These are phyloP conservation scores for Rhodotorula sp. DNA, from an alignment of 1,284 basidiomycete species.

Conservation along the genomic window DNA sequence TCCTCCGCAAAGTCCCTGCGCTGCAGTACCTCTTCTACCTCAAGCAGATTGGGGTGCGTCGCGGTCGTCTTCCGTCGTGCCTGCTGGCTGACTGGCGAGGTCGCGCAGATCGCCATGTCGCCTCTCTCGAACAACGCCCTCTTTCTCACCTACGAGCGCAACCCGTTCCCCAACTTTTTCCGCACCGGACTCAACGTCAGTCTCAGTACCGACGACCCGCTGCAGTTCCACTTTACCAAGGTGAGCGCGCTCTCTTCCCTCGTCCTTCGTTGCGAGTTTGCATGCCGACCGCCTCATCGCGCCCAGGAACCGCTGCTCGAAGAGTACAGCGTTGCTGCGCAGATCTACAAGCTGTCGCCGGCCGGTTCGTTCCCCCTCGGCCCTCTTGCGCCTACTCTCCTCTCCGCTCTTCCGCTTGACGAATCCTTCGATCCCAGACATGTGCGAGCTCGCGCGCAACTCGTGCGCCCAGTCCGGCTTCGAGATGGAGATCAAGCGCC, in stretches of 20 bases:
- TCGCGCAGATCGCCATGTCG: slow-evolving; percentile 82
- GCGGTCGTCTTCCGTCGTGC: not conserved
- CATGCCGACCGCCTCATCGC: slow-evolving; percentile 45
- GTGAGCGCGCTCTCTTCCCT: slow-evolving; percentile 50
- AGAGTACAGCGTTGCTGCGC: slow-evolving; percentile 96
- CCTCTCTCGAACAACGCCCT: slow-evolving; percentile 97
- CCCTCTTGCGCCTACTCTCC: not conserved
- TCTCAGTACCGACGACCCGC: slow-evolving; percentile 90
- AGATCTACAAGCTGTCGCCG: slow-evolving; percentile 62
- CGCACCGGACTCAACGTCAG: slow-evolving; percentile 94
- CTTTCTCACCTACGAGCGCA: slow-evolving; percentile 94
- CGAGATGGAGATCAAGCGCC: slow-evolving; percentile 97
- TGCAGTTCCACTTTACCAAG: slow-evolving; percentile 95
- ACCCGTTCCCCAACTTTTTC: slow-evolving; percentile 96
- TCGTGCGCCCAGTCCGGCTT: slow-evolving; percentile 96
- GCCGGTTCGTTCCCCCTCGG: slow-evolving; percentile 42
- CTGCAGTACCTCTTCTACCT: slow-evolving; percentile 74
- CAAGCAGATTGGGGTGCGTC: slow-evolving; percentile 74
- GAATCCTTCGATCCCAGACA: slow-evolving; percentile 48
- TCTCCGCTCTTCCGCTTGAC: slow-evolving; percentile 52
- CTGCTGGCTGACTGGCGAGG: not conserved
- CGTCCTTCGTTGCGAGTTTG: not conserved
- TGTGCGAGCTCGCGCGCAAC: slow-evolving; percentile 89
- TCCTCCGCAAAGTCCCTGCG: slow-evolving; percentile 94
- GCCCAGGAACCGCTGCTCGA: slow-evolving; percentile 85